phyloP scores from a whole-genome alignment of 192 early-diverging fungal genomes.

The Spizellomyces punctatus region DNA sequence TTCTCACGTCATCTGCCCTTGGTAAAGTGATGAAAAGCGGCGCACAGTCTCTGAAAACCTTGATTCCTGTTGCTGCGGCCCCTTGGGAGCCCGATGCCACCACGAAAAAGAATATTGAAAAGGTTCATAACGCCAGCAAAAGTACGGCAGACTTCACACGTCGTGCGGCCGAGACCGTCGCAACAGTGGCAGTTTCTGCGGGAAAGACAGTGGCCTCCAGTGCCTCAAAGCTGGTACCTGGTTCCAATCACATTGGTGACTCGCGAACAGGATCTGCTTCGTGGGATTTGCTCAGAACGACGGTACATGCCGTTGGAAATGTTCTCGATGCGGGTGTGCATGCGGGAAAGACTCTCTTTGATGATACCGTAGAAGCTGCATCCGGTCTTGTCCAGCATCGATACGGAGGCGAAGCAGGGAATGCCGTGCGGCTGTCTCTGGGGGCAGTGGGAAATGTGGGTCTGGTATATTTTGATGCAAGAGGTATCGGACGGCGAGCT shows the following conservation, averaged over 20 bases:
- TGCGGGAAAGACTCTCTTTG: conserved; percentile 26
- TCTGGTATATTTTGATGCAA: conserved; percentile 36
- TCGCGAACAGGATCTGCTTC: background rate
- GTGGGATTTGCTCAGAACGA: conserved; percentile 27
- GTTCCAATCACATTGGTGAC: background rate
- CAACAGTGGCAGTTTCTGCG: conserved; percentile 13
- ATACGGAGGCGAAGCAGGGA: conserved; percentile 14
- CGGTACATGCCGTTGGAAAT: conserved; percentile 25
- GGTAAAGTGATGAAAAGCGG: conserved; percentile 16
- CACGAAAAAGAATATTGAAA: conserved; percentile 30
- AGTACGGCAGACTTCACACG: conserved; percentile 16
- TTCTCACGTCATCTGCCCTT: conserved; percentile 16
- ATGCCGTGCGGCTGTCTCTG: conserved; percentile 7
- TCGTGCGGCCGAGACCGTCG: conserved; percentile 21
- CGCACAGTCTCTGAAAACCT: conserved; percentile 13
- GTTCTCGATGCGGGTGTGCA: conserved; percentile 24
- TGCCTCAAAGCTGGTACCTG: conserved; percentile 18
- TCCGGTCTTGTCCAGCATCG: conserved; percentile 17
- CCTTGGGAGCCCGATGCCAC: conserved; percentile 11
- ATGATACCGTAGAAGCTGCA: conserved; percentile 18
- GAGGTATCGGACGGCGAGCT: conserved; percentile 25
- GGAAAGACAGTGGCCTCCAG: conserved; percentile 18
- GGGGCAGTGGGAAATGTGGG: conserved; percentile 30
- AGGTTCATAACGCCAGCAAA: background rate
- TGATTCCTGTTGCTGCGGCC: conserved; percentile 20